Evolutionary conservation across 75 land plant species (phyloP), one percentile per base, ranked within the genome.

Genomic region (Pinus albicaulis): DNA sequence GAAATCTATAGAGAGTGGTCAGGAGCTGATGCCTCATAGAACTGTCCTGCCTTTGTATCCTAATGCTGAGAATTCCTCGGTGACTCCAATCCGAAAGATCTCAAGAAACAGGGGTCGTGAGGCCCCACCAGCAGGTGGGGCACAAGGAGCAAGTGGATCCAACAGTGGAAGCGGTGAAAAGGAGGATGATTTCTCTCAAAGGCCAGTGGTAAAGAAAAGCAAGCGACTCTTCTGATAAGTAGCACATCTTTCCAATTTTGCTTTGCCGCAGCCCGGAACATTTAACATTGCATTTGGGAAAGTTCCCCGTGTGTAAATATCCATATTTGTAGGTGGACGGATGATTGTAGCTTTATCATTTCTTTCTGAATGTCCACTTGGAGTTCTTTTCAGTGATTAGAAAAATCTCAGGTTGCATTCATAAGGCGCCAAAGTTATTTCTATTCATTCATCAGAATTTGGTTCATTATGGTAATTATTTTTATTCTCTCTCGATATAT

Each of bases 11-110:
- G 57, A 26, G 31, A 72, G 34, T 17, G 36, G 36, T 55, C 31
- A 72, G 55, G 74, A 52, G 7, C 20, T 72, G 57, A 72, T 72
- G 74, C 74, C 74, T 72, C 74, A 72, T 28, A n/a, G 74, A 72
- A 55, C 41, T 23, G 16, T 8, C 14, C 55, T 52, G 31, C 0
- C 57, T 24, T 12, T 55, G 34, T 7, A 72, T 26, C 26, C 4
- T 3, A 55, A 53, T n/a, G 52, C 74, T 55, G 57, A 55, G 57
- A 72, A 48, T 48, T 12, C 53, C 41, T 7, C 71, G 22, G 44
- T 17, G n/a, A 17, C 52, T 68, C 71, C 48, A 68, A 68, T 68
- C 10, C 20, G 71, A 38, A 68, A 68, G 52, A 68, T 41, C 71
- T 68, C 71, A 68, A 68, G 71, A 68, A 68, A 68, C 53, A 68